These are phyloP conservation scores for Crotalaria pallida DNA, from an alignment of 306 rosid species.

Conservation along the genomic window DNA sequence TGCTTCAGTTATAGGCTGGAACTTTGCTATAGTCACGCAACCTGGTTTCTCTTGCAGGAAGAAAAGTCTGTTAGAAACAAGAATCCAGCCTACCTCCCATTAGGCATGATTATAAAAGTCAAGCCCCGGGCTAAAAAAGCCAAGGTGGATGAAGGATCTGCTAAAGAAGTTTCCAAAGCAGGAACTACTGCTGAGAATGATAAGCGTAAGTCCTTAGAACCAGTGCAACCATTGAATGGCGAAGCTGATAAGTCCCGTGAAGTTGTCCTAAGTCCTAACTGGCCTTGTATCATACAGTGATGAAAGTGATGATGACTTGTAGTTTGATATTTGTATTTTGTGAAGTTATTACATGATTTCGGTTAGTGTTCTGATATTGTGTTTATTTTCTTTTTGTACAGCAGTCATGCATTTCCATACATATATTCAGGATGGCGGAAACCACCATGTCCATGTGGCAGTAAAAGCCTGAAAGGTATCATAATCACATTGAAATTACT, in stretches of 20 bases:
- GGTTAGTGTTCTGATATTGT: not conserved
- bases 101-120: slow-evolving; percentile 65
- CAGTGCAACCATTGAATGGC: slow-evolving; percentile 22
- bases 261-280: slow-evolving; percentile 25
- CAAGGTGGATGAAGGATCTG: slow-evolving; percentile 39
- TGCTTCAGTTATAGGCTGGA: not conserved
- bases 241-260: slow-evolving; percentile 29
- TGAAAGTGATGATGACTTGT: slow-evolving; percentile 70
- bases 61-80: slow-evolving; percentile 48
- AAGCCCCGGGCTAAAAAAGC: slow-evolving; percentile 76
- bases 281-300: slow-evolving; percentile 85
- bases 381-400: not conserved
- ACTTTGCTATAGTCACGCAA: not conserved
- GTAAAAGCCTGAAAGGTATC: not conserved
- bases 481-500: not conserved
- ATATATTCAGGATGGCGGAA: not conserved
- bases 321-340: not conserved
- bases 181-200: slow-evolving; percentile 10
- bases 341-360: not conserved
- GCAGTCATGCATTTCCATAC: not conserved
- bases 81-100: slow-evolving; percentile 43
- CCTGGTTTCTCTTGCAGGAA: slow-evolving; percentile 45
- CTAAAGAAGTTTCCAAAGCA: slow-evolving; percentile 29
- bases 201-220: slow-evolving; percentile 25
- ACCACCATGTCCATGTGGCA: slow-evolving; percentile 1